Base-by-base conservation (phyloP, 1,139 yeast genomes). In the Magnusiomyces fungicola region DNA sequence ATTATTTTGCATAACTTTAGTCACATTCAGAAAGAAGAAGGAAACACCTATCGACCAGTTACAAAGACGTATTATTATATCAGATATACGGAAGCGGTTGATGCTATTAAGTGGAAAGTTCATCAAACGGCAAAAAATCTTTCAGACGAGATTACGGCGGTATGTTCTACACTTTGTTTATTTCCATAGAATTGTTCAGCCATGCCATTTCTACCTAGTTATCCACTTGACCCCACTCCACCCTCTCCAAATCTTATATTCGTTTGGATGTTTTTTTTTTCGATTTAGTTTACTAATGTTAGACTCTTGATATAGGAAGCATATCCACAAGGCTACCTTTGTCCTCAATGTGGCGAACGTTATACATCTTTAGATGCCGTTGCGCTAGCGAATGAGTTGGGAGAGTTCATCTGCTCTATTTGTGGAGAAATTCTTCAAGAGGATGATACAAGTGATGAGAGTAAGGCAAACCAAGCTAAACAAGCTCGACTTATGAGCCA, bases 61-160 rank as follows among this genome's bases (percentile, higher is more conserved):
- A 78, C 86, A 21, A 75, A 90, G 61, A 84, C 94, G 0, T 92
- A 89, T 64, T 92, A 82, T 67, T 92, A 78, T 64, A 82, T 92
- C 51, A 96, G 88, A 61, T 81, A 79, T 63, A 88, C 97, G 1
- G 96, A 89, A 63, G 95, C 97, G 1, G 86, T 94, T 44, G 98
- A 92, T 68, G 81, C 97, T 16, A 81, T 92, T 63, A 92, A 94
- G 67, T 94, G 97, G 97, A 89, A 90, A 63, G 87, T 92, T 54
- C 97, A 92, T 64, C 78, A 86, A 42, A 76, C 94, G 39, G 97
- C 88, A 14, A 83, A 81, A 58, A 68, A 74, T 51, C 73, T 90
- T 52, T 87, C 87, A 63, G 87, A 84, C 56, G 95, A 89, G 62
- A 78, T 92, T 71, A 82, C 80, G 40, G 69, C 62, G 39, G 46